Base-by-base conservation (phyloP, 2,329 filamentous ascomycete species). In the Ophiocordyceps sinensis region DNA sequence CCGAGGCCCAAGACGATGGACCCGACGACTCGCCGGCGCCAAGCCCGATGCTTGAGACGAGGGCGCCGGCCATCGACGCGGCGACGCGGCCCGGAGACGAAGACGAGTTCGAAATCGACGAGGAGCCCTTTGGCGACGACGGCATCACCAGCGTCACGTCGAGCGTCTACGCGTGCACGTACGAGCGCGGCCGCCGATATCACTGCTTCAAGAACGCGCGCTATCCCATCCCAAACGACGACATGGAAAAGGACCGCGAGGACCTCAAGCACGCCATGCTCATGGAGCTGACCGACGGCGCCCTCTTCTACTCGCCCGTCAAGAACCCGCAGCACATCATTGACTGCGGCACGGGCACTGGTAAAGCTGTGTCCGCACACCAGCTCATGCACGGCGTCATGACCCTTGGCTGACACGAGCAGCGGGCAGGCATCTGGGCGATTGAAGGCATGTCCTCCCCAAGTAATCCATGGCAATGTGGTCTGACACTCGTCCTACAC, bases 221-320 rank as follows among this genome's bases (percentile, higher is more conserved):
- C 9, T 64, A 62, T 39, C 57, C 59, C 1, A 52, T 63, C n/a
- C 59, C 61, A n/a, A 63, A 63, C 45, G 58, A 63, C 45, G 58
- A 62, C 14, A 36, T 45, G 5, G 63, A 65, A 46, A 60, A 64
- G 44, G 51, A 55, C 13, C 53, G 62, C 11, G 56, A 65, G 53
- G 57, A 60, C 47, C 61, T 60, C 51, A 57, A 62, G 44, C 62
- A 67, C 43, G 58, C 61, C 38, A 59, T 62, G 53, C 43, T 58
- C 12, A 46, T 65, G 42, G 46, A 52, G 36, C 39, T 62, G 28
- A 55, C 54, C 7, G 53, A 57, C 14, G 59, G 59, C 5, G 51
- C 53, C 31, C 54, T 69, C 9, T 62, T 64, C 44, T 57, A 61
- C 38, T 58, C 65, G 9, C 67, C 66, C 1, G 51, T 71, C 36